phyloP scores from a whole-genome alignment of 2,329 filamentous ascomycete genomes.

The Fusarium lyarnte region DNA sequence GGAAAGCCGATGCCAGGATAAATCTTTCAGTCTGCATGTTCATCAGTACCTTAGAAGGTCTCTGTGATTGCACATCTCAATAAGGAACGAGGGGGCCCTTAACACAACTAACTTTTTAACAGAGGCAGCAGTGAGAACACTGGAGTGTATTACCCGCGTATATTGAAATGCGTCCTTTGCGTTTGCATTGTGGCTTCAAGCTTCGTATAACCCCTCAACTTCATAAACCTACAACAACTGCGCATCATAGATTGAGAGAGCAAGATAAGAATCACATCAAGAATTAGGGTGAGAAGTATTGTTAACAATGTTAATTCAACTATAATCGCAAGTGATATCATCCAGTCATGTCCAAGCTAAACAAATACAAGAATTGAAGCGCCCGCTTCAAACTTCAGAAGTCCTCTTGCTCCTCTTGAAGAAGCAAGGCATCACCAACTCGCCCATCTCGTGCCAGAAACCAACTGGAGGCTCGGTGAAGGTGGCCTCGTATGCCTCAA shows the following conservation, averaged over 20 bases:
- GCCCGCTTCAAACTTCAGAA: slow-evolving; percentile 2
- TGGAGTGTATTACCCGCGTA: fast-evolving
- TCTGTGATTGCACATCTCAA: background rate
- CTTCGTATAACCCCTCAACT: background rate
- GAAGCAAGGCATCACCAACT: slow-evolving; percentile 53
- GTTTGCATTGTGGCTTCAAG: background rate
- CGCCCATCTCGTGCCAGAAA: slow-evolving; percentile 63
- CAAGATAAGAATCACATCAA: fast-evolving
- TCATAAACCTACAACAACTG: background rate
- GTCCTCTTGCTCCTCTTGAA: slow-evolving; percentile 39
- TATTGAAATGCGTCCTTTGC: background rate
- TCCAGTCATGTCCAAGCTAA: background rate
- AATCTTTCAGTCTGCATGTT: background rate
- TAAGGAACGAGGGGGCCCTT: too few relatives aligned
- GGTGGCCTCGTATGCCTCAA: slow-evolving; percentile 65
- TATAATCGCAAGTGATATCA: slow-evolving; percentile 7
- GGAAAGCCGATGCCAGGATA: fast-evolving
- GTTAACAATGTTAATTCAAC: background rate
- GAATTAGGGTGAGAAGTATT: background rate
- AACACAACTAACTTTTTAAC: background rate
- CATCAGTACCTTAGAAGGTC: background rate
- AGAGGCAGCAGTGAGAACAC: fast-evolving
- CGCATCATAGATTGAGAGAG: background rate
- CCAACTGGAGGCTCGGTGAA: slow-evolving; percentile 59
- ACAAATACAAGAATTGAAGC: background rate